These are phyloP conservation scores for Apophysomyces elegans DNA, from an alignment of 371 early-diverging fungal genomes.

Conservation along the genomic window DNA sequence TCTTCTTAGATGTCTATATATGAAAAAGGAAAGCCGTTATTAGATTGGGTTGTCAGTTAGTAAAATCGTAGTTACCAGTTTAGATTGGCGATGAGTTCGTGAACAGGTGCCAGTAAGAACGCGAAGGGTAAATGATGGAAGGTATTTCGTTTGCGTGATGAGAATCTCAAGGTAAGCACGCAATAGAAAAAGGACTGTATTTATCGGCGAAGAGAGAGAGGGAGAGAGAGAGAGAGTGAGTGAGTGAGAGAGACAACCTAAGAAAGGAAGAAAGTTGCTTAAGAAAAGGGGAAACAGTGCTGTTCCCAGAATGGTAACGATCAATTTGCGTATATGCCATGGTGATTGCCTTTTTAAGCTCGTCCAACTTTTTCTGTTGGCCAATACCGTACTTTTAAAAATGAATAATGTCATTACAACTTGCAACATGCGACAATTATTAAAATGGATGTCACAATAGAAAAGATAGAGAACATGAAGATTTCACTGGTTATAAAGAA, in stretches of 20 bases:
- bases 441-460: too few species aligned
- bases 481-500: too few species aligned
- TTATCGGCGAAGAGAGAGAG: background rate
- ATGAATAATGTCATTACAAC: too few species aligned
- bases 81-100: background rate
- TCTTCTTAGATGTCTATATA: background rate
- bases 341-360: background rate
- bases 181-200: slow-evolving; percentile 9
- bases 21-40: background rate
- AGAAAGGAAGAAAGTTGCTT: background rate
- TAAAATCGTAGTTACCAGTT: background rate
- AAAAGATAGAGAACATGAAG: too few species aligned
- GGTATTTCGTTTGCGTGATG: background rate
- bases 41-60: background rate
- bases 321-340: background rate
- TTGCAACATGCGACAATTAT: too few species aligned
- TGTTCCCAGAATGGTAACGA: slow-evolving; percentile 8
- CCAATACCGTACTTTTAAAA: too few species aligned
- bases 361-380: too few species aligned
- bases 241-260: background rate
- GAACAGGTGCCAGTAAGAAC: background rate
- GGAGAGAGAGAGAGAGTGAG: background rate
- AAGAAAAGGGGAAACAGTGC: slow-evolving; percentile 9
- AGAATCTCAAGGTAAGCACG: background rate
- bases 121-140: background rate